A percentile compares a stretch with the other conserved stretches of the same genome.
These are phyloP conservation scores for Eucalyptus erythrocorys DNA, from an alignment of 345 rosid species.

Conservation along the genomic window DNA sequence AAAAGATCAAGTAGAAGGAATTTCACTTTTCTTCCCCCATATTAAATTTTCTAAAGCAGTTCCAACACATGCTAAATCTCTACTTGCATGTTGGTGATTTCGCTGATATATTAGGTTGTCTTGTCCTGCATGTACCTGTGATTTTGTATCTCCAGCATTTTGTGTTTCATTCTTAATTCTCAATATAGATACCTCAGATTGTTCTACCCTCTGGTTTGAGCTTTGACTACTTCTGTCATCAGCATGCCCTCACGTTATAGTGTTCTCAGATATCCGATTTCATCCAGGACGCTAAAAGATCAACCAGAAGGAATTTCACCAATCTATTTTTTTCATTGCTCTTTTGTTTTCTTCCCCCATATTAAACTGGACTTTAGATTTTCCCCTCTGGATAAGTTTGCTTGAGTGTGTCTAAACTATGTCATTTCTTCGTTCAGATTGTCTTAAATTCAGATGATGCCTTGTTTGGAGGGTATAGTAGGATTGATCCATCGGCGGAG, in stretches of 20 bases:
- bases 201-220: background rate
- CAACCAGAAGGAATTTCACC: background rate
- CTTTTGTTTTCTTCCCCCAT: background rate
- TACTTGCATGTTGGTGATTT: background rate
- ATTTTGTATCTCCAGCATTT: background rate
- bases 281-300: background rate
- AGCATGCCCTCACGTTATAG: background rate
- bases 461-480: conserved; percentile 67
- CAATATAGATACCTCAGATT: background rate
- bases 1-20: background rate
- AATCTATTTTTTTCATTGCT: background rate
- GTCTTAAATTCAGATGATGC: conserved; percentile 75
- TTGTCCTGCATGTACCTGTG: background rate
- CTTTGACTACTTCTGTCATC: background rate
- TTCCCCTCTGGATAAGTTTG: background rate
- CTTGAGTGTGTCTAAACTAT: background rate
- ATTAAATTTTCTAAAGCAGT: background rate
- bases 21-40: background rate
- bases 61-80: background rate
- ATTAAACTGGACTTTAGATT: background rate
- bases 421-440: conserved; percentile 18
- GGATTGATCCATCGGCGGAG: conserved; percentile 53
- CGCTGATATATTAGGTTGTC: background rate
- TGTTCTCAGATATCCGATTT: background rate
- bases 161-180: background rate